Percentiles rank a stretch among this genome's conserved stretches.
These are phyloP conservation scores for Linnemannia hyalina DNA, from an alignment of 192 early-diverging fungal genomes.

Conservation along the genomic window DNA sequence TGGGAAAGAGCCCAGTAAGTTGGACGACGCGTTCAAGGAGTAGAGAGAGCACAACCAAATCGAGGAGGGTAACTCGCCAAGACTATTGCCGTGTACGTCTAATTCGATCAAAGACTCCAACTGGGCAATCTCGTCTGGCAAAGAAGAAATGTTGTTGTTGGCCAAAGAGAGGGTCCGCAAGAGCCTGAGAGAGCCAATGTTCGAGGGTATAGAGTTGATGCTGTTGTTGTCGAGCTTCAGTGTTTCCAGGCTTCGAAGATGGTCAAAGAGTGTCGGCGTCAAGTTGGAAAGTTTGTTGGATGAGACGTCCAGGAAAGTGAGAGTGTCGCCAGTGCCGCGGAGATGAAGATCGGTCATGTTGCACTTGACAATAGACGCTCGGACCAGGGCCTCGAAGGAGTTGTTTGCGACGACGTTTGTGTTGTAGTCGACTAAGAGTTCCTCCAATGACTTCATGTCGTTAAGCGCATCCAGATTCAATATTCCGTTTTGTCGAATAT, in stretches of 20 bases:
- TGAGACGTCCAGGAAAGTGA: constrained; percentile 71
- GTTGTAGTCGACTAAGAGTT: constrained; percentile 82
- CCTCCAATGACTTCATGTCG: constrained; percentile 69
- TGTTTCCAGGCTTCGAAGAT: constrained; percentile 67
- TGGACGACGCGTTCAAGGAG: constrained; percentile 84
- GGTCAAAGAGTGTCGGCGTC: constrained; percentile 70
- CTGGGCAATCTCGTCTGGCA: constrained; percentile 79
- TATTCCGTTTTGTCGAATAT: constrained; percentile 86
- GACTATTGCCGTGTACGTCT: constrained; percentile 84
- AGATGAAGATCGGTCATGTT: constrained; percentile 79
- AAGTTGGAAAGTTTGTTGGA: constrained; percentile 82
- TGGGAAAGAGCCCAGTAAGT: constrained; percentile 85
- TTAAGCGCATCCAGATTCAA: constrained; percentile 73
- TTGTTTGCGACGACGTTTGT: constrained; percentile 73
- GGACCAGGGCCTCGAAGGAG: constrained; percentile 67
- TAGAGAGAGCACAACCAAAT: constrained; percentile 83
- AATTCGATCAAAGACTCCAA: constrained; percentile 72
- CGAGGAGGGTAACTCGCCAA: constrained; percentile 78
- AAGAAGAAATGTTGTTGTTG: constrained; percentile 75
- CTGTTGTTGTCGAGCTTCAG: constrained; percentile 80
- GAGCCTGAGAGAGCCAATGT: constrained; percentile 68
- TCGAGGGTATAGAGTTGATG: constrained; percentile 73
- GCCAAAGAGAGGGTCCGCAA: constrained; percentile 72
- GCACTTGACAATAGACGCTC: constrained; percentile 77
- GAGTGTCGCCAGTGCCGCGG: constrained; percentile 50